Evolutionary conservation across 257 asterid species (phyloP), one percentile per base, ranked within the genome.

Genomic region (Penstemon eatonii): DNA sequence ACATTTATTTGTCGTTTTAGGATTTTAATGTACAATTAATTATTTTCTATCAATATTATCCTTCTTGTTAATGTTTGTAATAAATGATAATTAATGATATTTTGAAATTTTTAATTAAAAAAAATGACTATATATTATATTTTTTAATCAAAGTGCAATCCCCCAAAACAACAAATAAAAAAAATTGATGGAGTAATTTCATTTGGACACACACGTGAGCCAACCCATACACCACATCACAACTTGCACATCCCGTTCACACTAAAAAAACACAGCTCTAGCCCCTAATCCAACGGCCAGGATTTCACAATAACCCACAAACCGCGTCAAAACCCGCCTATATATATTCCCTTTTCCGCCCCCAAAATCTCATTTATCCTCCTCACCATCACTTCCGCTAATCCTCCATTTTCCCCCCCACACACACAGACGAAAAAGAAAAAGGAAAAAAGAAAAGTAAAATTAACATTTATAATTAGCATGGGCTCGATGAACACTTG

Each of bases 271-370:
- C 44, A 45, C 55, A 43, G 41, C 69, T 70, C 74, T 60, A 47
- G 76, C 70, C 69, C 60, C 71, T 38, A 0, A 81, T 82, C 81
- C 65, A 45, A 83, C 89, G 96, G 91, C 53, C 74, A 56, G 70
- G 57, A 62, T 82, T 71, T n/a, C 63, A 74, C 79, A 42, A 40
- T 19, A 12, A 58, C 63, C 51, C 74, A 60, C 66, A 73, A 72
- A 75, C 78, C 87, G 87, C 89, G 88, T 78, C 75, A 7, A 6
- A 15, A 51, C 63, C 77, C 63, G 41, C 60, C 36, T 54, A 61
- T 67, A 69, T 69, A 58, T 72, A 56, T 59, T 41, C 64, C 49
- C 37, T 62, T 12, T n/a, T 25, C 33, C 8, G 18, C 8, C 67
- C 63, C 59, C 61, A 33, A 18, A 52, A 43, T 10, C 33, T n/a